phyloP scores from a whole-genome alignment of 305 asterid genomes.

The Solanum aculeatissimum region DNA sequence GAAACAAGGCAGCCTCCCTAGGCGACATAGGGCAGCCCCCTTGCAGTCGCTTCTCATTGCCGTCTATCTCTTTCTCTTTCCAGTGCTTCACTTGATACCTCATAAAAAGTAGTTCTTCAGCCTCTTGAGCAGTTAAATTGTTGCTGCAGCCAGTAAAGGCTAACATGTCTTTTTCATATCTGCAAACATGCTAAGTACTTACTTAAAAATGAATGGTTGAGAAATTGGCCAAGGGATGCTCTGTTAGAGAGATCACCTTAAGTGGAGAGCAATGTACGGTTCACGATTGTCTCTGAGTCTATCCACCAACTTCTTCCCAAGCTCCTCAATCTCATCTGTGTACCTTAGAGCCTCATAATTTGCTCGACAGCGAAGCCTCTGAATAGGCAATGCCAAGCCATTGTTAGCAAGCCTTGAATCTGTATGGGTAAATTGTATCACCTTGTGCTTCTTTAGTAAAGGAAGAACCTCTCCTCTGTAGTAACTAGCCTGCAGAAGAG shows the following conservation, averaged over 20 bases:
- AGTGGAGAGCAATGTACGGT: constrained; percentile 76
- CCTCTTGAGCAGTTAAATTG: constrained; percentile 39
- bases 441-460: constrained; percentile 51
- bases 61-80: constrained; percentile 80
- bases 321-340: constrained; percentile 57
- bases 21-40: constrained; percentile 95
- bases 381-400: constrained; percentile 49
- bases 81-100: constrained; percentile 63
- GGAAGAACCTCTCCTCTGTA: constrained; percentile 56
- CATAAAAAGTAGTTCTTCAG: constrained; percentile 54
- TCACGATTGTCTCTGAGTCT: constrained; percentile 38
- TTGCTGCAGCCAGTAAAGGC: constrained; percentile 93
- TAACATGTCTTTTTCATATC: constrained; percentile 88
- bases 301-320: constrained; percentile 45
- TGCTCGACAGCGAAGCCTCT: constrained; percentile 77
- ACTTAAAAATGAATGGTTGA: neutral
- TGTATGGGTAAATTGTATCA: constrained; percentile 57
- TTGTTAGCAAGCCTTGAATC: constrained; percentile 86
- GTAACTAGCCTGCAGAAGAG: constrained; percentile 49
- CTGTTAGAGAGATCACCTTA: constrained; percentile 36
- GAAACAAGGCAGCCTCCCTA: constrained; percentile 67
- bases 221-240: neutral
- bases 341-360: constrained; percentile 73
- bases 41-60: constrained; percentile 38
- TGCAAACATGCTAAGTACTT: neutral